Conservation (phyloP, 2,329 filamentous ascomycete genomes). For the Dothistroma septosporum region DNA sequence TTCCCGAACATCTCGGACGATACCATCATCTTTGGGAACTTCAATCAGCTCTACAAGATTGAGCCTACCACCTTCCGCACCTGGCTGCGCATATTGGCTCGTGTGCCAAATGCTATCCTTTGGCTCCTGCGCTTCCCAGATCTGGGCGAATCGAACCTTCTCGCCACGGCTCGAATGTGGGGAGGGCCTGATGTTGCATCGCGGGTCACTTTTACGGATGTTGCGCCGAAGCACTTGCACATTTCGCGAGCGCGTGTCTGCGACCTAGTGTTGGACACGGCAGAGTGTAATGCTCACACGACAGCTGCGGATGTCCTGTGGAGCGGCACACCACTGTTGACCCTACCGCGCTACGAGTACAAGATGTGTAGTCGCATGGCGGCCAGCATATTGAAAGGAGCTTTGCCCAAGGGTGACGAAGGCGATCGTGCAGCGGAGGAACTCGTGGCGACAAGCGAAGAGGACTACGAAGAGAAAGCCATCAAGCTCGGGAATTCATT, state of each 20-base stretch:
- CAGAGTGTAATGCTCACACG: constrained; percentile 96
- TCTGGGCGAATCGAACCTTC: constrained; percentile 79
- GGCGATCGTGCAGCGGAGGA: constrained; percentile 66
- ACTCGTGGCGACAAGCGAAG: constrained; percentile 72
- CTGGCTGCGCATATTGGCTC: constrained; percentile 86
- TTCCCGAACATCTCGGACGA: constrained; percentile 81
- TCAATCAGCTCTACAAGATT: constrained; percentile 99
- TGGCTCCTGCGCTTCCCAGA: constrained; percentile 98
- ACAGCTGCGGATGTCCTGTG: constrained; percentile 94
- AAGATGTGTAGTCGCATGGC: constrained; percentile 99
- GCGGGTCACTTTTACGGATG: constrained; percentile 90
- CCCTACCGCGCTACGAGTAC: constrained; percentile 84
- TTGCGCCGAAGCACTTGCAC: constrained; percentile 90
- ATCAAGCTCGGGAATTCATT: constrained; percentile 63
- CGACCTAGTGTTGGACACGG: constrained; percentile 93
- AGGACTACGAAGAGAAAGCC: constrained; percentile 78
- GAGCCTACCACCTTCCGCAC: constrained; percentile 94
- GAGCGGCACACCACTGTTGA: constrained; percentile 91
- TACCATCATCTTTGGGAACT: constrained; percentile 89
- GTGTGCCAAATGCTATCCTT: constrained; percentile 79
- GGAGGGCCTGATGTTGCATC: constrained; percentile 78
- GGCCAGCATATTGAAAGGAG: constrained; percentile 86
- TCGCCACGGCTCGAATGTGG: constrained; percentile 76
- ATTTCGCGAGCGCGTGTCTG: constrained; percentile 88
- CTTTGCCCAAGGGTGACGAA: constrained; percentile 67